A percentile compares a stretch with the other conserved stretches of the same genome.
phyloP scores from a whole-genome alignment of 208 protist genomes.

The Wallacemonas sp. region DNA sequence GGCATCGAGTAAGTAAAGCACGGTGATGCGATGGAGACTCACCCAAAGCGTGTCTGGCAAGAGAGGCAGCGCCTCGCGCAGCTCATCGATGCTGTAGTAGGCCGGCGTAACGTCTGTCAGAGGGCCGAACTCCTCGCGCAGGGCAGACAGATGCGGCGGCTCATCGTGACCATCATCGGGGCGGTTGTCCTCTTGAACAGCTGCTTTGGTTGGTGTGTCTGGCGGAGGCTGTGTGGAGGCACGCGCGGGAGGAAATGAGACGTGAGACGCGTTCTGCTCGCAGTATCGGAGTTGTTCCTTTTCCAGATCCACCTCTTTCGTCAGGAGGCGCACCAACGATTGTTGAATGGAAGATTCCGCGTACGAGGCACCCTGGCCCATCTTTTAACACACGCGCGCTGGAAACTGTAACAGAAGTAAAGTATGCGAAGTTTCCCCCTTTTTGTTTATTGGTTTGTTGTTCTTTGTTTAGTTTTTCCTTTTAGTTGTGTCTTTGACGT shows the following conservation, averaged over 20 bases:
- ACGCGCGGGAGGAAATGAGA: background rate
- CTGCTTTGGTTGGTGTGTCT: too few species aligned
- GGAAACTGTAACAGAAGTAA: conserved; percentile 15
- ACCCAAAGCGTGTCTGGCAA: conserved; percentile 59
- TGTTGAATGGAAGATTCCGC: conserved; percentile 43
- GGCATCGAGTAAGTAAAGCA: conserved; percentile 69
- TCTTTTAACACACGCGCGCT: conserved; percentile 13
- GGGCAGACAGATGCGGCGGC: too few species aligned
- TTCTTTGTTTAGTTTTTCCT: too few species aligned
- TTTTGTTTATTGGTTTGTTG: conserved; percentile 11
- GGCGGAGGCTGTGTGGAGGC: background rate
- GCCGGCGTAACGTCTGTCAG: conserved; percentile 33
- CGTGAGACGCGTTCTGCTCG: conserved; percentile 7
- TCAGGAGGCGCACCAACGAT: conserved; percentile 36
- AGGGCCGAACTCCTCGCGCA: conserved; percentile 27
- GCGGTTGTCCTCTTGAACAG: too few species aligned
- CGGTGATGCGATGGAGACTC: conserved; percentile 47
- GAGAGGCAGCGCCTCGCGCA: conserved; percentile 44
- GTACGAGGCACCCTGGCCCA: conserved; percentile 64
- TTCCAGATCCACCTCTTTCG: conserved; percentile 34
- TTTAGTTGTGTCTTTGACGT: too few species aligned
- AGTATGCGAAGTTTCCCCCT: conserved; percentile 10
- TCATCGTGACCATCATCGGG: too few species aligned
- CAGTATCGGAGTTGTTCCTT: conserved; percentile 29
- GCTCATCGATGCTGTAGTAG: conserved; percentile 55